Evolutionary conservation across 371 early-diverging fungal species (phyloP).

Genomic region (Mucor piriformis): DNA sequence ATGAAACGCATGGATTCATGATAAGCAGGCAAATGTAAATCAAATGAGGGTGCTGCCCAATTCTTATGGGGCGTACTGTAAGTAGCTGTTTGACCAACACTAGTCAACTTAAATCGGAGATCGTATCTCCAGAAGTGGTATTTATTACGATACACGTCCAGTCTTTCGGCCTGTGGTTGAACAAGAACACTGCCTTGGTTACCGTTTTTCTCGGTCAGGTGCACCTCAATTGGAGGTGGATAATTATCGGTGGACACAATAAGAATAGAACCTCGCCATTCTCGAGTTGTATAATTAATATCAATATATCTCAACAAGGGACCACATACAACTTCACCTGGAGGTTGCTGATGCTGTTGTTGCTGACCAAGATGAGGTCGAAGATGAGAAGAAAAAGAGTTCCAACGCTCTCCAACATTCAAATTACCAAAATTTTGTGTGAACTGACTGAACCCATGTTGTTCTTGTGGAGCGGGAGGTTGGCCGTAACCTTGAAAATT

Average conservation of each 20-base stretch:
- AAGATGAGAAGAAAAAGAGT: slow-evolving; percentile 14
- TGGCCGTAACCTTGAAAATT: slow-evolving; percentile 14
- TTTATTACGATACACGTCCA: slow-evolving; percentile 32
- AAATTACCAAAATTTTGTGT: slow-evolving; percentile 12
- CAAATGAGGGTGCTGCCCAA: slow-evolving; percentile 25
- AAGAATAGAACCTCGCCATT: slow-evolving; percentile 40
- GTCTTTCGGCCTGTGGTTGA: slow-evolving; percentile 12
- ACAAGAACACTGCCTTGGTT: not conserved
- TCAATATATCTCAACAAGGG: slow-evolving; percentile 36
- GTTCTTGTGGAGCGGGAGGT: not conserved
- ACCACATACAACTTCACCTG: slow-evolving; percentile 37
- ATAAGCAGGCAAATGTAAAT: slow-evolving; percentile 25
- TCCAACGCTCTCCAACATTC: slow-evolving; percentile 10
- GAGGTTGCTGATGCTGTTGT: not conserved
- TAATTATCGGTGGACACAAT: slow-evolving; percentile 30
- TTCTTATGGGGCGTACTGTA: slow-evolving; percentile 25
- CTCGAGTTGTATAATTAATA: slow-evolving; percentile 33
- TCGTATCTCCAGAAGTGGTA: slow-evolving; percentile 44
- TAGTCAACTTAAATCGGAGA: slow-evolving; percentile 22
- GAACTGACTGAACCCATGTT: not conserved
- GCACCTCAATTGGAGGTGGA: slow-evolving; percentile 28
- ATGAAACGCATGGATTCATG: slow-evolving; percentile 28
- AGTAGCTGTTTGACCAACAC: slow-evolving; percentile 21
- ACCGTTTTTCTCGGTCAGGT: slow-evolving; percentile 9
- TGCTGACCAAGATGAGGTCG: not conserved